These are phyloP conservation scores for Lyophyllum decastes DNA, from an alignment of 768 basidiomycete genomes.

Conservation along the genomic window DNA sequence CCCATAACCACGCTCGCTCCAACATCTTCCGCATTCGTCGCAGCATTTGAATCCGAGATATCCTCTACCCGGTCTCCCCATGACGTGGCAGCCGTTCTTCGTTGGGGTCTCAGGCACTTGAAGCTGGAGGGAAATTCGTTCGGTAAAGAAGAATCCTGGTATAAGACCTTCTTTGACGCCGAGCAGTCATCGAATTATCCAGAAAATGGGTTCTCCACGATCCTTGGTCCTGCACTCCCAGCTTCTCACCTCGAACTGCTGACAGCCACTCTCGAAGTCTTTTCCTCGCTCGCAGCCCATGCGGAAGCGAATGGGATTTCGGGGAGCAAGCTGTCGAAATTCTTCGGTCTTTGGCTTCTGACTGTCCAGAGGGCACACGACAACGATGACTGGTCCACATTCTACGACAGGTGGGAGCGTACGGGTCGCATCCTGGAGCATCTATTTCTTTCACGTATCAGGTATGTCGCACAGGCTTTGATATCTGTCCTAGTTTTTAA, in stretches of 20 bases:
- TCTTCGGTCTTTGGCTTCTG: slow-evolving; percentile 75
- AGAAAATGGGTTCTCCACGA: slow-evolving; percentile 59
- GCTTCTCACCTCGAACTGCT: slow-evolving; percentile 60
- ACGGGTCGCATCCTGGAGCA: slow-evolving; percentile 76
- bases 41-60: slow-evolving; percentile 67
- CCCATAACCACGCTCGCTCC: slow-evolving; percentile 53
- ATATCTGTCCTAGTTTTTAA: neutral
- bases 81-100: slow-evolving; percentile 77
- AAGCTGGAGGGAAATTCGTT: slow-evolving; percentile 60
- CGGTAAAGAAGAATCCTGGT: slow-evolving; percentile 70
- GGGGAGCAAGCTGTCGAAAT: slow-evolving; percentile 75
- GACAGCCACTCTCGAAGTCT: slow-evolving; percentile 55
- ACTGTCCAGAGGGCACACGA: slow-evolving; percentile 45
- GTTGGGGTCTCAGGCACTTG: slow-evolving; percentile 81
- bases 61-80: slow-evolving; percentile 67
- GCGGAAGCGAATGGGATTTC: slow-evolving; percentile 73
- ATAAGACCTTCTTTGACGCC: slow-evolving; percentile 57
- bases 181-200: slow-evolving; percentile 67
- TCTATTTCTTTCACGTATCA: slow-evolving; percentile 69
- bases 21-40: slow-evolving; percentile 42
- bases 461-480: slow-evolving; percentile 40
- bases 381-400: slow-evolving; percentile 60
- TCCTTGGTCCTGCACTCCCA: slow-evolving; percentile 62
- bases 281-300: slow-evolving; percentile 72
- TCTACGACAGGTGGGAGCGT: slow-evolving; percentile 77